Conservation (phyloP, 352 stramenopile genomes). For the Phytophthora litchii region DNA sequence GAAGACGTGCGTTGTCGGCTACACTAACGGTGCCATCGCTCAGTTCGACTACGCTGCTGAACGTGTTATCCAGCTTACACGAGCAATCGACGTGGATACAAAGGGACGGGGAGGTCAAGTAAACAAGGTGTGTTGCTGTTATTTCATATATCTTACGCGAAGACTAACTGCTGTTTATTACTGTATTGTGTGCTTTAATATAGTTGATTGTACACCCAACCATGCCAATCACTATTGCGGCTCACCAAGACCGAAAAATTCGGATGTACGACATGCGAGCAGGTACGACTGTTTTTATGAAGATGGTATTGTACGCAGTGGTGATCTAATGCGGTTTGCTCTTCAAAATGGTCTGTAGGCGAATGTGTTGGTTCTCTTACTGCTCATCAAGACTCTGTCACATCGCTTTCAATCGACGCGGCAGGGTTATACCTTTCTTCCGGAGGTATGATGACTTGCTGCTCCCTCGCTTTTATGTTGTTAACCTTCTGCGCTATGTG, state of each 20-base stretch:
- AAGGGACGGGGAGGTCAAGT: slow-evolving; percentile 72
- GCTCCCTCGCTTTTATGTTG: not conserved
- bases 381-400: slow-evolving; percentile 84
- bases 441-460: slow-evolving; percentile 47
- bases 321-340: not conserved
- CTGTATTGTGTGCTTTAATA: not conserved
- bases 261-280: slow-evolving; percentile 89
- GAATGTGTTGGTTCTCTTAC: slow-evolving; percentile 80
- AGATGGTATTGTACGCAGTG: not conserved
- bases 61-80: slow-evolving; percentile 75
- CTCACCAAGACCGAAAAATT: slow-evolving; percentile 84
- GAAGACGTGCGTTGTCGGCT: slow-evolving; percentile 82
- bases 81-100: slow-evolving; percentile 70
- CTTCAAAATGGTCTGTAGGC: slow-evolving; percentile 33
- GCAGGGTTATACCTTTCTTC: slow-evolving; percentile 77
- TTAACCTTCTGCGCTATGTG: slow-evolving; percentile 10
- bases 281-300: slow-evolving; percentile 14
- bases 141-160: not conserved
- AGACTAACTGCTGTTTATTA: not conserved
- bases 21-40: slow-evolving; percentile 70
- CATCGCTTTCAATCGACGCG: slow-evolving; percentile 79
- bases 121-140: slow-evolving; percentile 56
- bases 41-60: slow-evolving; percentile 83
- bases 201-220: slow-evolving; percentile 76
- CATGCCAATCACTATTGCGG: slow-evolving; percentile 83